These are phyloP conservation scores for Ajuga reptans DNA, from an alignment of 305 asterid species.

Conservation along the genomic window DNA sequence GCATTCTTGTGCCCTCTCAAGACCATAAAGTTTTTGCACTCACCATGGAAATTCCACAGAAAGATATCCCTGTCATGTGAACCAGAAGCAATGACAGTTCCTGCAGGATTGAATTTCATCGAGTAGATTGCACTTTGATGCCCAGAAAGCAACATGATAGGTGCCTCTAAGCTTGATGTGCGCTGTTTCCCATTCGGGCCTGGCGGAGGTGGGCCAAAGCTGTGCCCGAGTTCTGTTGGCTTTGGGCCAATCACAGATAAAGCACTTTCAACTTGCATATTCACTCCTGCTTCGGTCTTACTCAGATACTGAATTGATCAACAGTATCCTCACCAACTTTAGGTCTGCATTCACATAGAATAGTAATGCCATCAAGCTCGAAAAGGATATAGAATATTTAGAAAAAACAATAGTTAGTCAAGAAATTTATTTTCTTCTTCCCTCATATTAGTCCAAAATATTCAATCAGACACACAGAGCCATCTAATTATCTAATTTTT, in stretches of 20 bases:
- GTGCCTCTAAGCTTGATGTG: conserved; percentile 77
- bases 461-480: not conserved
- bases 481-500: not conserved
- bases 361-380: not conserved
- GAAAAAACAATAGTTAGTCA: not conserved
- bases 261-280: conserved; percentile 82
- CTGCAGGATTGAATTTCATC: conserved; percentile 84
- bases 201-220: conserved; percentile 36
- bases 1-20: conserved; percentile 92
- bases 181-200: conserved; percentile 60
- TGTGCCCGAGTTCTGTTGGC: conserved; percentile 53
- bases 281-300: conserved; percentile 21
- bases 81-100: conserved; percentile 78
- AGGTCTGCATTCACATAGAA: conserved; percentile 16
- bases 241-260: conserved; percentile 73
- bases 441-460: not conserved
- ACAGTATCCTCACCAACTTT: conserved; percentile 2
- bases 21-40: conserved; percentile 86
- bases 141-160: conserved; percentile 77
- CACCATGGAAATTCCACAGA: conserved; percentile 75
- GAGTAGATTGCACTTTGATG: conserved; percentile 88
- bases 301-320: not conserved
- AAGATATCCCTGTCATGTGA: conserved; percentile 88
- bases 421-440: not conserved
- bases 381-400: not conserved